Base-by-base conservation (phyloP, 1,139 yeast species). In the Hyphopichia fennica region DNA sequence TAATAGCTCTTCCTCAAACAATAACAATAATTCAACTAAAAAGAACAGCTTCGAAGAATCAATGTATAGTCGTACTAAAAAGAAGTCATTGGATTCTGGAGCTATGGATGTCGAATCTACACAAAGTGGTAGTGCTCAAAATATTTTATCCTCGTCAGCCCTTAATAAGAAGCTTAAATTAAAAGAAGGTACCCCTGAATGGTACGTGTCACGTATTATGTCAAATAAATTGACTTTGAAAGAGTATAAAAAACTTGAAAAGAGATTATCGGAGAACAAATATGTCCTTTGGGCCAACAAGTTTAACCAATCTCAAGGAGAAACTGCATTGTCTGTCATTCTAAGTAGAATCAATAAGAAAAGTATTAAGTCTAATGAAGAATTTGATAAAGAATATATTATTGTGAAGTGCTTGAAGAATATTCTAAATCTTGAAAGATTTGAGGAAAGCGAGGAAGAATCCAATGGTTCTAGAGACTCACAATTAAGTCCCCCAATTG, bases 331-430 rank as follows among this genome's bases (percentile, higher is more conserved):
- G 18, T 62, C 75, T 0, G 76, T 70, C 6, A 61, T 69, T 13
- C 62, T 73, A 30, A 55, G 70, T 1, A 54, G 74, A 37, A 62
- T 72, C 31, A 71, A 69, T 48, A 69, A 63, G 45, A 70, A 71
- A 48, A 69, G 74, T 47, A 71, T 72, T 44, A 73, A 73, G 50
- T 67, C 69, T 34, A 72, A 73, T 45, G 76, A 72, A 29, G 77
- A 72, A 45, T 69, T 72, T 34, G 77, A 72, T 41, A 63, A 58
- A 43, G 79, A 73, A 47, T 68, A 51, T 42, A 49, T 58, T 15
- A 70, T 73, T 23, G 67, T 73, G 11, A 62, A 60, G 46, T 72
- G 77, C 45, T 59, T 73, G 39, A 68, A 63, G 44, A 59, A 58
- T 41, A 63, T 72, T 3, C 44, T 72, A 20, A 59, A 61, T 40